Conservation (phyloP, 163 green algal genomes). For the Scenedesmus sp. region DNA sequence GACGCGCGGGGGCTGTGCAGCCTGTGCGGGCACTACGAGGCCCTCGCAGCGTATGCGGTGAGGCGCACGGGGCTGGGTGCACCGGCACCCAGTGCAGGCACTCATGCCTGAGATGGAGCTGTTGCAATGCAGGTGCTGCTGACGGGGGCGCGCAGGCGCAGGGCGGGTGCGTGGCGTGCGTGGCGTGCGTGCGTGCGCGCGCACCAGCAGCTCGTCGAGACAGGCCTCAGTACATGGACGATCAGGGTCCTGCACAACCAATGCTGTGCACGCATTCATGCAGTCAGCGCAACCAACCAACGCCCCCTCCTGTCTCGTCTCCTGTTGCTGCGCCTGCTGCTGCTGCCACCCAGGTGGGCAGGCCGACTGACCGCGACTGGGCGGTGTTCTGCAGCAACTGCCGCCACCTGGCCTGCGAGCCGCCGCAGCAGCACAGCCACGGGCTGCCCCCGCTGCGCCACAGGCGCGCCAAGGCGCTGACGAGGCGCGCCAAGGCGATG, state of each 20-base stretch:
- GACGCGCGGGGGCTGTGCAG: constrained; percentile 20
- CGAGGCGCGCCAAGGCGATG: not conserved
- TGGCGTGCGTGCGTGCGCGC: too few relatives aligned
- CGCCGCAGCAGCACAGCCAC: constrained; percentile 9
- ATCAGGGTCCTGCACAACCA: not conserved
- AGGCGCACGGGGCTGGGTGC: not conserved
- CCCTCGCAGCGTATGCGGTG: constrained; percentile 7
- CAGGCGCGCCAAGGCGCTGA: not conserved
- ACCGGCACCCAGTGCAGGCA: not conserved
- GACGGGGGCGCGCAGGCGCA: too few relatives aligned
- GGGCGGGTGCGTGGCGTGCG: too few relatives aligned
- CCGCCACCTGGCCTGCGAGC: not conserved
- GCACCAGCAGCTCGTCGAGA: too few relatives aligned
- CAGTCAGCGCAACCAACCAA: not conserved
- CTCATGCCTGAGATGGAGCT: not conserved
- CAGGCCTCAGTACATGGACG: too few relatives aligned
- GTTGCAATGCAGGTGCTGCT: not conserved
- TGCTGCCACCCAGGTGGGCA: not conserved
- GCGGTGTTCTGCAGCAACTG: constrained; percentile 40
- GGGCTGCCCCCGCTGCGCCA: not conserved
- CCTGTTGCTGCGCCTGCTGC: not conserved
- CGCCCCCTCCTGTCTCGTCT: not conserved
- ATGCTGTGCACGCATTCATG: not conserved
- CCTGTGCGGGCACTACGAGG: constrained; percentile 18
- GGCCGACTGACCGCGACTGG: not conserved